Conservation (phyloP, 108 stramenopile genomes). For the Nitzschia sp. region DNA sequence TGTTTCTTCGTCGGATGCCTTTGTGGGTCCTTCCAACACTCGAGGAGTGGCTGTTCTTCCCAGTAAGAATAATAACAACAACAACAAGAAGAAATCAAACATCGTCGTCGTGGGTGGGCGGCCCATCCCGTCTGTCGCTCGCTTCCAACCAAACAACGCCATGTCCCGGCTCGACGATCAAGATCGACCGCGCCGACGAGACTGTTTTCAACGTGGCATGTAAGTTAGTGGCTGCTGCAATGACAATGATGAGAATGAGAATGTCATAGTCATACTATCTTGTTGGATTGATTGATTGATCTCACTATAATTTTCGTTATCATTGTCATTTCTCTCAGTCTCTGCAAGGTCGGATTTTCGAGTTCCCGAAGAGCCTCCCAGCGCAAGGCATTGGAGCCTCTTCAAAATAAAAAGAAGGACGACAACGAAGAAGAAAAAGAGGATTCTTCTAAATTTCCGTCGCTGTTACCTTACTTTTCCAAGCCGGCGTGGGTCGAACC, state of each 20-base stretch:
- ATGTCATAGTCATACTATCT: too few species aligned
- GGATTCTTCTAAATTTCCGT: not conserved
- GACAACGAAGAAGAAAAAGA: not conserved
- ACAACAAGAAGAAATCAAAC: not conserved
- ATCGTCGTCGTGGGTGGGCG: too few species aligned
- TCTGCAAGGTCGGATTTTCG: constrained; percentile 1
- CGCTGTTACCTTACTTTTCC: not conserved
- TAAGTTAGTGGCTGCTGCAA: too few species aligned
- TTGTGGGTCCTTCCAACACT: not conserved
- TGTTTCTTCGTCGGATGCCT: too few species aligned
- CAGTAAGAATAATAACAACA: not conserved
- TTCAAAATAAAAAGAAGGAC: not conserved
- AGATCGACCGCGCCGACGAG: constrained; percentile 6
- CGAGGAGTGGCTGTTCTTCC: too few species aligned
- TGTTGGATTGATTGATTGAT: too few species aligned
- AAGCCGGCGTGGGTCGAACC: not conserved
- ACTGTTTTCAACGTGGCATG: constrained; percentile 9
- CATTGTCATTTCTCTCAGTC: not conserved
- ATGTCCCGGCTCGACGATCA: not conserved
- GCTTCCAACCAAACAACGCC: not conserved
- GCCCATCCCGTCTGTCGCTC: too few species aligned
- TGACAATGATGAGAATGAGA: too few species aligned
- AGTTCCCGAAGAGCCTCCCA: not conserved
- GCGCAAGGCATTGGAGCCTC: not conserved
- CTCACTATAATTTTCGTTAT: too few species aligned